Evolutionary conservation across 2,329 filamentous ascomycete genomes (phyloP).

Genomic region (Calonectria multiphialidica): DNA sequence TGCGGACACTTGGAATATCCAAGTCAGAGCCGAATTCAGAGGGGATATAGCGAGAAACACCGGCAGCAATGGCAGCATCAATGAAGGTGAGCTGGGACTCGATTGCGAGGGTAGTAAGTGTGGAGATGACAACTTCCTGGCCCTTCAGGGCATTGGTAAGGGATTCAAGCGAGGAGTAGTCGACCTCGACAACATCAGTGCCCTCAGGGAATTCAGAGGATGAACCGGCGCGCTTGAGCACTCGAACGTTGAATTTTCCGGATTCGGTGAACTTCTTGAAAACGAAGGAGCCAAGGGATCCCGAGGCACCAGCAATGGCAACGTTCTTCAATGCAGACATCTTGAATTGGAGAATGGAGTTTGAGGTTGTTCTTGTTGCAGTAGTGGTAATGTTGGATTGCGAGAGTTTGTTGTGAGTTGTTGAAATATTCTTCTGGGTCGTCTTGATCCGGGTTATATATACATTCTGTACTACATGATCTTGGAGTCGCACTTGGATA

Average conservation of each 20-base stretch:
- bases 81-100: constrained; percentile 57
- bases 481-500: neutral
- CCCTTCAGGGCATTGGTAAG: constrained; percentile 64
- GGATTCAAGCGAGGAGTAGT: constrained; percentile 57
- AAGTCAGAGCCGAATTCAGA: constrained; percentile 65
- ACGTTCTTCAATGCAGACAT: neutral
- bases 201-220: constrained; percentile 46
- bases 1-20: constrained; percentile 45
- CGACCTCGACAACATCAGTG: constrained; percentile 49
- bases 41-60: constrained; percentile 72
- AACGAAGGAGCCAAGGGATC: neutral
- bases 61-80: constrained; percentile 69
- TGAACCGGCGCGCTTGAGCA: constrained; percentile 56
- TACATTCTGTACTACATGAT: neutral
- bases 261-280: constrained; percentile 41
- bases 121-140: constrained; percentile 67
- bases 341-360: neutral
- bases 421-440: neutral
- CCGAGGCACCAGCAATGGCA: neutral
- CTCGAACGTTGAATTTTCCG: constrained; percentile 49
- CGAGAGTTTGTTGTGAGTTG: neutral
- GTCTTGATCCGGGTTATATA: neutral
- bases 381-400: neutral
- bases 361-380: neutral
- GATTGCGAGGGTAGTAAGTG: constrained; percentile 52